phyloP scores from a whole-genome alignment of 495 filamentous ascomycete genomes.

The Aspergillus sparsus region DNA sequence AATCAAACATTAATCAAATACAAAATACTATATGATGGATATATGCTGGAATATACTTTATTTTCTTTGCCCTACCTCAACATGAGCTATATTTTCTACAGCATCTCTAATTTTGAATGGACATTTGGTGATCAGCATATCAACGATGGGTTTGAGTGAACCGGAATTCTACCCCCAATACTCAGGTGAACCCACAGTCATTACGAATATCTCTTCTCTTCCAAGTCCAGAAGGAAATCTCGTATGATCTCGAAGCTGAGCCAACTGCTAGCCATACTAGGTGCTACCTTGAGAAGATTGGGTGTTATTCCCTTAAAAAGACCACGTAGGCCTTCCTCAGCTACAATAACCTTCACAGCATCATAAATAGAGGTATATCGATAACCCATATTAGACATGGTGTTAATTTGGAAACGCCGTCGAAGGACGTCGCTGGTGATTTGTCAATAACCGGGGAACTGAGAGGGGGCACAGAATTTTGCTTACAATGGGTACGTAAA shows the following conservation, averaged over 20 bases:
- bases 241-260: constrained; percentile 92
- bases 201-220: constrained; percentile 33
- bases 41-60: too few species aligned
- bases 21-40: too few species aligned
- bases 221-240: constrained; percentile 73
- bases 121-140: not conserved
- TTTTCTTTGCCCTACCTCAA: too few species aligned
- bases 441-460: constrained; percentile 14
- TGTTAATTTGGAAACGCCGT: constrained; percentile 96
- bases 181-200: not conserved
- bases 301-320: constrained; percentile 93
- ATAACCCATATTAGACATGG: constrained; percentile 98
- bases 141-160: not conserved
- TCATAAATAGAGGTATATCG: constrained; percentile 86
- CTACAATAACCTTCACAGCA: constrained; percentile 76
- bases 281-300: constrained; percentile 94
- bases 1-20: too few species aligned
- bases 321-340: constrained; percentile 73
- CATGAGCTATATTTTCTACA: too few species aligned
- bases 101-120: too few species aligned
- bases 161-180: too few species aligned
- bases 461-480: not conserved
- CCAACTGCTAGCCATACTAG: constrained; percentile 98
- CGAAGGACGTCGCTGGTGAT: constrained; percentile 81
- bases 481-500: constrained; percentile 97